Percentiles rank a stretch among this genome's conserved stretches.
Conservation (phyloP, 192 early-diverging fungal species). For the Radiomyces spectabilis region DNA sequence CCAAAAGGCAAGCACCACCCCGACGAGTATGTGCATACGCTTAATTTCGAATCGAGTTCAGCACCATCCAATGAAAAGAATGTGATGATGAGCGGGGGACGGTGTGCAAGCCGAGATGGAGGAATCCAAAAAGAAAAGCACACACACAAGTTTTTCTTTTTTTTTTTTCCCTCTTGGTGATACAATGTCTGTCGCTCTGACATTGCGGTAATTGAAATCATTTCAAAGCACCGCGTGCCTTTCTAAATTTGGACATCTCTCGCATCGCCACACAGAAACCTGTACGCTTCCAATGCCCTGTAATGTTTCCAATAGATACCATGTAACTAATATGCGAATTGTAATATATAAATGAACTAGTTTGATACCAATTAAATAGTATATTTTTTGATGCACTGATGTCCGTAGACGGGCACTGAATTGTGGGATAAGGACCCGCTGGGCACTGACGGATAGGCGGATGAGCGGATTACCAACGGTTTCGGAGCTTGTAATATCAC, state of each 20-base stretch:
- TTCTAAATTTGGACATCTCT: too few relatives aligned
- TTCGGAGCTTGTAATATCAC: neutral
- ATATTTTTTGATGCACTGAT: too few relatives aligned
- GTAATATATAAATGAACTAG: too few relatives aligned
- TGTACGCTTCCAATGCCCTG: too few relatives aligned
- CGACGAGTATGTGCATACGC: constrained; percentile 5
- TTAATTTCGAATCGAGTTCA: too few relatives aligned
- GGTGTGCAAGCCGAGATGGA: neutral
- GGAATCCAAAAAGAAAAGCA: neutral
- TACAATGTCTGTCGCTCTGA: neutral
- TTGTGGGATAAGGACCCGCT: neutral
- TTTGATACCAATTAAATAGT: too few relatives aligned
- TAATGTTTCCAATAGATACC: too few relatives aligned
- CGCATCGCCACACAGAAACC: too few relatives aligned
- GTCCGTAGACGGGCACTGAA: too few relatives aligned
- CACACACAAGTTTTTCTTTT: neutral
- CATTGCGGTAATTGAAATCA: neutral
- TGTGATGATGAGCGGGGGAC: neutral
- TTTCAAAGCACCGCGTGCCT: too few relatives aligned
- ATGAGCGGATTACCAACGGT: neutral
- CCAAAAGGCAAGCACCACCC: constrained; percentile 10
- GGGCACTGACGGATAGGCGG: neutral
- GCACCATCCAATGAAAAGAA: too few relatives aligned
- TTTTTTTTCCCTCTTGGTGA: neutral
- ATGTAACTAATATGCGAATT: too few relatives aligned